phyloP scores from a whole-genome alignment of 2,329 filamentous ascomycete genomes.

The Fusarium sp. region DNA sequence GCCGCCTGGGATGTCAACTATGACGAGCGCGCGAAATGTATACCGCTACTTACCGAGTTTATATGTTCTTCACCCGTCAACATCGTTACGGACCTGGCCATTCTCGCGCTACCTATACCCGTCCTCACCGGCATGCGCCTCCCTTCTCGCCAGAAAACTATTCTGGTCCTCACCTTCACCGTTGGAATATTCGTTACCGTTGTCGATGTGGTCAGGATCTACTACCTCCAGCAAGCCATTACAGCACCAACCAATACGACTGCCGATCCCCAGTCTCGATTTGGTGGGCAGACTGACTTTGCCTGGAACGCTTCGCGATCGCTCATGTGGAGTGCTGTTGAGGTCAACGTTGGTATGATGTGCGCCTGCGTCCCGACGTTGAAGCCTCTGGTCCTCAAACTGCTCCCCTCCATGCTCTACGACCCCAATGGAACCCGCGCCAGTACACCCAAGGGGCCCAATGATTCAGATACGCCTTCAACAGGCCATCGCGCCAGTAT shows the following conservation, averaged over 20 bases:
- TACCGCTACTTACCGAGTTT: conserved; percentile 69
- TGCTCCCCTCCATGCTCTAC: conserved; percentile 66
- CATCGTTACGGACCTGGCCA: conserved; percentile 88
- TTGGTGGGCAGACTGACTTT: conserved; percentile 64
- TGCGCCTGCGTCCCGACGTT: conserved; percentile 93
- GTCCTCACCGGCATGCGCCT: conserved; percentile 87
- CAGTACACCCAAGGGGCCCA: conserved; percentile 42
- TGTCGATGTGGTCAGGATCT: conserved; percentile 89
- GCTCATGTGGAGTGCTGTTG: conserved; percentile 93
- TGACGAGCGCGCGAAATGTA: conserved; percentile 54
- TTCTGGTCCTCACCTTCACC: conserved; percentile 85
- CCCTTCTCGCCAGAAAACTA: conserved; percentile 85
- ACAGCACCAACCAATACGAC: conserved; percentile 51
- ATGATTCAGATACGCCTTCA: conserved; percentile 45
- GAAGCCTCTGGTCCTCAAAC: conserved; percentile 80
- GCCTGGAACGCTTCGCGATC: conserved; percentile 82
- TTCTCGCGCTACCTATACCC: conserved; percentile 87
- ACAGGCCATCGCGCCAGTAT: conserved; percentile 37
- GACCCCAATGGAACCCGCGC: conserved; percentile 57
- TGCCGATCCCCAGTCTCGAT: conserved; percentile 53
- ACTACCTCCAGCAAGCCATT: conserved; percentile 83
- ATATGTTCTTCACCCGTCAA: conserved; percentile 87
- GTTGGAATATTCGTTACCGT: conserved; percentile 88
- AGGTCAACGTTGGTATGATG: conserved; percentile 89
- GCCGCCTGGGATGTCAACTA: conserved; percentile 68